A percentile compares a stretch with the other conserved stretches of the same genome.
These are phyloP conservation scores for Coniochaeta hoffmannii DNA, from an alignment of 2,329 filamentous ascomycete genomes.

Conservation along the genomic window DNA sequence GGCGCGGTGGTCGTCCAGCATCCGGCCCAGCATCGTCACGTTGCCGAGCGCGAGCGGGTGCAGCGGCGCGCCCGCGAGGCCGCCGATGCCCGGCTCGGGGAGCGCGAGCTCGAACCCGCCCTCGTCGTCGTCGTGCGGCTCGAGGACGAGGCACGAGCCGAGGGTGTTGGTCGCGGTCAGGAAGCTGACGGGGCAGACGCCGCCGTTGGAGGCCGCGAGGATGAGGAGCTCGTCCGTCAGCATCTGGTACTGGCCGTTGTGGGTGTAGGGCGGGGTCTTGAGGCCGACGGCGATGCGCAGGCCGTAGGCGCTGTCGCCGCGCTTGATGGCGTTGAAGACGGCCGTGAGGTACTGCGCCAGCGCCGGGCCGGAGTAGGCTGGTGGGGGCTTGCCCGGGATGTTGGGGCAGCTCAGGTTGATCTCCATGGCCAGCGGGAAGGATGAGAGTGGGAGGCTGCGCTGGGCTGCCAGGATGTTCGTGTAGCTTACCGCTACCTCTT, in stretches of 20 bases:
- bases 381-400: constrained; percentile 59
- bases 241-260: constrained; percentile 54
- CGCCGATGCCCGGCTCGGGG: constrained; percentile 54
- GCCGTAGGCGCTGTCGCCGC: background rate
- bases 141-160: constrained; percentile 57
- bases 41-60: constrained; percentile 72
- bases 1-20: constrained; percentile 43
- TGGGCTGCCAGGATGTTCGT: constrained; percentile 32
- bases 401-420: constrained; percentile 76
- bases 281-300: constrained; percentile 44
- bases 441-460: constrained; percentile 18
- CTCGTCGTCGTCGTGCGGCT: constrained; percentile 5
- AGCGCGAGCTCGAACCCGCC: constrained; percentile 25
- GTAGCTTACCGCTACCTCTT: constrained; percentile 52
- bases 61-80: constrained; percentile 63
- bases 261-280: constrained; percentile 72
- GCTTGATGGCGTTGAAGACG: constrained; percentile 27
- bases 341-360: constrained; percentile 48
- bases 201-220: constrained; percentile 13
- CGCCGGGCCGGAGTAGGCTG: constrained; percentile 53
- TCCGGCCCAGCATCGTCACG: constrained; percentile 55
- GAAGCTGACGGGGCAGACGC: constrained; percentile 48
- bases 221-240: constrained; percentile 44
- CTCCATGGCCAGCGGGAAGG: constrained; percentile 58
- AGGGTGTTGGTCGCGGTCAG: constrained; percentile 69